Conservation (phyloP, 176 grass and related monocot genomes). For the Juncus inflexus region DNA sequence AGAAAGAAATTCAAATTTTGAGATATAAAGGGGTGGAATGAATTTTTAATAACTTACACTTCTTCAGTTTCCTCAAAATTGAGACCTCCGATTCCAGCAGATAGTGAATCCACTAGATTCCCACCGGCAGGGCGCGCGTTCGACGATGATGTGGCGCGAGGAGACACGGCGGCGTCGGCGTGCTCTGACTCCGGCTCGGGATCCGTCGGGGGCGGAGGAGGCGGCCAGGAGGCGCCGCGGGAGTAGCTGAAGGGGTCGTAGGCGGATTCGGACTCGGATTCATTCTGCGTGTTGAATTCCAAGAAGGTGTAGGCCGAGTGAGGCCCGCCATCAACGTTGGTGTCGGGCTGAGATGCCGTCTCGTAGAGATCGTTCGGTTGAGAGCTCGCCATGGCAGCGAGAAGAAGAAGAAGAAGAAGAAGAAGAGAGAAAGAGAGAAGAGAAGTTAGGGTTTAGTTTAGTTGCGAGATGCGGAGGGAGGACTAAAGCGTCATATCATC, state of each 20-base stretch:
- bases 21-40: no score
- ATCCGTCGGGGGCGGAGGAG: slow-evolving; percentile 24
- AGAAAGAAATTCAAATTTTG: no score
- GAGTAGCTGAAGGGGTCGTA: slow-evolving; percentile 74
- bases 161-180: slow-evolving; percentile 33
- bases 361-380: slow-evolving; percentile 68
- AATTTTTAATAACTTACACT: slow-evolving; percentile 14
- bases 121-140: slow-evolving; percentile 36
- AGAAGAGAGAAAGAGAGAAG: slow-evolving; percentile 13
- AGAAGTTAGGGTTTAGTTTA: slow-evolving; percentile 85
- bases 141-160: slow-evolving; percentile 40
- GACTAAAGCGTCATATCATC: slow-evolving; percentile 34
- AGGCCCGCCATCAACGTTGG: slow-evolving; percentile 35
- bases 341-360: slow-evolving; percentile 96
- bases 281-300: slow-evolving; percentile 96
- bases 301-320: slow-evolving; percentile 94
- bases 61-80: slow-evolving; percentile 78
- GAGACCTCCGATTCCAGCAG: slow-evolving; percentile 67
- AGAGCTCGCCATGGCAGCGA: slow-evolving; percentile 37
- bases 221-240: slow-evolving; percentile 50
- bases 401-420: slow-evolving; percentile 38
- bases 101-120: slow-evolving; percentile 45
- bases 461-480: slow-evolving; percentile 6
- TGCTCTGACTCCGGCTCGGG: slow-evolving; percentile 26
- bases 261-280: slow-evolving; percentile 78